Conservation (phyloP, 176 grass and related monocot species). For the Triticum monococcum region DNA sequence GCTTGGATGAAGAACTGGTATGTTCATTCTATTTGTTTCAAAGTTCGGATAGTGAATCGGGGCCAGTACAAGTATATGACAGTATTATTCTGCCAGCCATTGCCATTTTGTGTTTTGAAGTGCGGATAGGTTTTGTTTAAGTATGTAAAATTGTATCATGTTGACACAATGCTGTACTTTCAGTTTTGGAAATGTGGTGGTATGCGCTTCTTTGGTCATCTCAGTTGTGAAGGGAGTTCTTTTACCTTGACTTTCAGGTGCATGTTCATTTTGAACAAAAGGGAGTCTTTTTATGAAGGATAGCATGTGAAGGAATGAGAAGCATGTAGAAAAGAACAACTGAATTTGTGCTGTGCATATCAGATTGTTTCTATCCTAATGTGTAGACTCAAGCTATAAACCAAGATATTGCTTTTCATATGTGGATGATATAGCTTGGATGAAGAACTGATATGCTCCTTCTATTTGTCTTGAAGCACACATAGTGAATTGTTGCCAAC, state of each 20-base stretch:
- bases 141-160: slow-evolving; percentile 19
- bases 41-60: not conserved
- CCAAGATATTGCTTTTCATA: not conserved
- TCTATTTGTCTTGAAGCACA: no score
- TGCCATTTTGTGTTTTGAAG: no score
- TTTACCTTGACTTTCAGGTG: slow-evolving; percentile 21
- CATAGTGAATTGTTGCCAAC: not conserved
- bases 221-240: slow-evolving; percentile 17
- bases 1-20: not conserved
- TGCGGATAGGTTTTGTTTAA: not conserved
- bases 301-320: not conserved
- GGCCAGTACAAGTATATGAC: no score
- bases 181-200: slow-evolving; percentile 17
- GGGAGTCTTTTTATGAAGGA: not conserved
- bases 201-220: not conserved
- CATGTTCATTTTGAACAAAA: slow-evolving; percentile 17
- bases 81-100: not conserved
- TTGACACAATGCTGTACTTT: slow-evolving; percentile 5
- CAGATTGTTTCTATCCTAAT: slow-evolving; percentile 4
- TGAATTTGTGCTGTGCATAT: not conserved
- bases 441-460: not conserved
- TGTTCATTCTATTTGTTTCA: not conserved
- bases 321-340: not conserved
- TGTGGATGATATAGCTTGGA: not conserved
- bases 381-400: not conserved